Evolutionary conservation across 495 filamentous ascomycete genomes (phyloP).

Genomic region (Lepidopterella palustris): DNA sequence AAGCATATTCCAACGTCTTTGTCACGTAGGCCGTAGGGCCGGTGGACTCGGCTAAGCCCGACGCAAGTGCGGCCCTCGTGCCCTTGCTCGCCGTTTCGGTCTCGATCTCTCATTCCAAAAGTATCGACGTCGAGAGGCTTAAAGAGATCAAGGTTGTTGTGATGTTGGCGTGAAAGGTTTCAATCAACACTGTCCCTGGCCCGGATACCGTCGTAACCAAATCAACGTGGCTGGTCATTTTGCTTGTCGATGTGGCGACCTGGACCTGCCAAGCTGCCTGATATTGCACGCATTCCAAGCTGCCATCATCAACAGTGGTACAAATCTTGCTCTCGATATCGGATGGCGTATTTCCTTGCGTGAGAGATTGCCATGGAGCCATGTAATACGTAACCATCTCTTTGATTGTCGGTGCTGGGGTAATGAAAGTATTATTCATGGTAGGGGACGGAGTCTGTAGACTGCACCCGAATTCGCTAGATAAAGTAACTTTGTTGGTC

Average conservation of each 20-base stretch:
- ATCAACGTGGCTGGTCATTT: slow-evolving; percentile 21
- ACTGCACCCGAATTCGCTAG: slow-evolving; percentile 31
- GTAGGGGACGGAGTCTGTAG: slow-evolving; percentile 26
- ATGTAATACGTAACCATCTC: slow-evolving; percentile 33
- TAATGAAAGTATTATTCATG: slow-evolving; percentile 20
- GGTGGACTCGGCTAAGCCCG: neutral
- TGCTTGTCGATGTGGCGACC: slow-evolving; percentile 26
- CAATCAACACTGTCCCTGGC: slow-evolving; percentile 27
- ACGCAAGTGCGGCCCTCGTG: slow-evolving; percentile 1
- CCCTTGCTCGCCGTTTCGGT: slow-evolving; percentile 18
- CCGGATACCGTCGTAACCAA: slow-evolving; percentile 32
- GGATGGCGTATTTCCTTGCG: slow-evolving; percentile 21
- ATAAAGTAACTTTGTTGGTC: slow-evolving; percentile 36
- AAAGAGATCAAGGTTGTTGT: slow-evolving; percentile 31
- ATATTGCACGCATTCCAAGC: slow-evolving; percentile 29
- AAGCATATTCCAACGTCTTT: neutral
- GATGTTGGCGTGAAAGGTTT: slow-evolving; percentile 30
- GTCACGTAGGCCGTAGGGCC: neutral
- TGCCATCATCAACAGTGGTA: slow-evolving; percentile 19
- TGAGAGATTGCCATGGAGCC: slow-evolving; percentile 34
- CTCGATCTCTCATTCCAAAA: slow-evolving; percentile 21
- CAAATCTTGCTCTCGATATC: slow-evolving; percentile 33
- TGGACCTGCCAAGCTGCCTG: slow-evolving; percentile 31
- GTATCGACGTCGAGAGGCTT: slow-evolving; percentile 25
- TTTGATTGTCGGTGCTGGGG: slow-evolving; percentile 27